A percentile compares a stretch with the other conserved stretches of the same genome.
Evolutionary conservation across 208 protist genomes (phyloP).

Genomic region (Trypanosoma cruzi): DNA sequence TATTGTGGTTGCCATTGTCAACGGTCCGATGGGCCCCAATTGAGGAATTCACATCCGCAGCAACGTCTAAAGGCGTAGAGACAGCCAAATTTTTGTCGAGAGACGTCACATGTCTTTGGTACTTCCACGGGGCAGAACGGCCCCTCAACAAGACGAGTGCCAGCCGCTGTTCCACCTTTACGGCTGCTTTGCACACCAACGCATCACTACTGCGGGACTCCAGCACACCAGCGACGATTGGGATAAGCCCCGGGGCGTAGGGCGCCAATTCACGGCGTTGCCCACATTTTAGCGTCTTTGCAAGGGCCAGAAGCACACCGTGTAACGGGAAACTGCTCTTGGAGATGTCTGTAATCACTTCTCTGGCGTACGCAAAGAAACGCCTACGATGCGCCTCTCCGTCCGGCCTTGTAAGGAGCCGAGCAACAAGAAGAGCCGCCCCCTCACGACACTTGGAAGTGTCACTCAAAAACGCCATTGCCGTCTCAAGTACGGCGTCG

Average conservation of each 20-base stretch:
- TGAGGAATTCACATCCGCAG: neutral
- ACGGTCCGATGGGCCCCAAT: neutral
- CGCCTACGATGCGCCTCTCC: slow-evolving; percentile 52
- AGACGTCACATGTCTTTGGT: slow-evolving; percentile 71
- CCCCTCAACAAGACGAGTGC: slow-evolving; percentile 84
- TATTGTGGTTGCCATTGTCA: neutral
- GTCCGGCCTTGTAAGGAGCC: slow-evolving; percentile 93
- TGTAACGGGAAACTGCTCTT: slow-evolving; percentile 38
- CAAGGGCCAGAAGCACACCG: slow-evolving; percentile 88
- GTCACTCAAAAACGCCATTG: slow-evolving; percentile 76
- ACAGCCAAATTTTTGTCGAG: slow-evolving; percentile 65
- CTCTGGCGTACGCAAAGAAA: slow-evolving; percentile 67
- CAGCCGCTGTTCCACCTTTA: slow-evolving; percentile 94
- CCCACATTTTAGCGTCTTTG: slow-evolving; percentile 93
- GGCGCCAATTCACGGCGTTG: slow-evolving; percentile 80
- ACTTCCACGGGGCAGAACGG: slow-evolving; percentile 92
- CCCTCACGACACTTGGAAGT: slow-evolving; percentile 91
- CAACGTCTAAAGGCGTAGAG: neutral
- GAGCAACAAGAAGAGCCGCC: slow-evolving; percentile 87
- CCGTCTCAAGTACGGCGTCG: slow-evolving; percentile 70
- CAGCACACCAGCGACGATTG: slow-evolving; percentile 37
- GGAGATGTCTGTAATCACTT: slow-evolving; percentile 28
- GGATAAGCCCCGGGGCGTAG: slow-evolving; percentile 57
- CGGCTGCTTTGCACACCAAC: slow-evolving; percentile 80
- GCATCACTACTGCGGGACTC: slow-evolving; percentile 43